Evolutionary conservation across 768 basidiomycete species (phyloP), one percentile per base, ranked within the genome.

Genomic region (Phylloporus sp.): DNA sequence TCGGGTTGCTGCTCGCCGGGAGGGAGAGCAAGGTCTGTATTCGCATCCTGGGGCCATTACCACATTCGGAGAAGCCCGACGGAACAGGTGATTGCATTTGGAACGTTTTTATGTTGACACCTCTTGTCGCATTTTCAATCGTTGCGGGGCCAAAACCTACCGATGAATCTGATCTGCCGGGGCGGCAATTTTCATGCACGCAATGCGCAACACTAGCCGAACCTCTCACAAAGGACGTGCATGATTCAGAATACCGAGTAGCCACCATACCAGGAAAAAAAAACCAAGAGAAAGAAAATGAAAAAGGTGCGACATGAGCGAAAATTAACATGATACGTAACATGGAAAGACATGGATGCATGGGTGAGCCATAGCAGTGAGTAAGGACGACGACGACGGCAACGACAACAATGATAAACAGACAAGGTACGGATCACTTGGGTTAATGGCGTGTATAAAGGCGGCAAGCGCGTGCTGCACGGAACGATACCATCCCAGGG

Each of bases 361-460:
- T 43, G 24, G 18, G 40, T 52, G 28, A 46, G 50, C 15, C 42
- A 46, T 46, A 23, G 33, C 14, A 1, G 23, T 46, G 42, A 39
- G 51, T 53, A 46, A 28, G 22, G 6, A 13, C 21, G 17, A 37
- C 5, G 22, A 41, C 32, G 8, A 29, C 40, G 15, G 15, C 14
- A 8, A 41, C 32, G 8, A 29, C 40, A 31, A 31, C 14, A 8
- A 29, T 29, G 46, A 41, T 9, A 32, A 9, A 20, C 36, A 42
- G 22, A 55, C 26, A 27, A 24, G 22, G 23, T 40, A 39, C 18
- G 21, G 35, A 33, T 21, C 34, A 11, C 29, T 29, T 22, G 29
- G 24, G 46, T 38, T 7, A 11, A 27, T 26, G 29, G 36, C 31
- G 31, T 31, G 15, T n/a, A 23, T 20, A 4, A 29, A 14, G n/a